These are phyloP conservation scores for Alopecurus myosuroides DNA, from an alignment of 176 grass and related monocot species.

Conservation along the genomic window DNA sequence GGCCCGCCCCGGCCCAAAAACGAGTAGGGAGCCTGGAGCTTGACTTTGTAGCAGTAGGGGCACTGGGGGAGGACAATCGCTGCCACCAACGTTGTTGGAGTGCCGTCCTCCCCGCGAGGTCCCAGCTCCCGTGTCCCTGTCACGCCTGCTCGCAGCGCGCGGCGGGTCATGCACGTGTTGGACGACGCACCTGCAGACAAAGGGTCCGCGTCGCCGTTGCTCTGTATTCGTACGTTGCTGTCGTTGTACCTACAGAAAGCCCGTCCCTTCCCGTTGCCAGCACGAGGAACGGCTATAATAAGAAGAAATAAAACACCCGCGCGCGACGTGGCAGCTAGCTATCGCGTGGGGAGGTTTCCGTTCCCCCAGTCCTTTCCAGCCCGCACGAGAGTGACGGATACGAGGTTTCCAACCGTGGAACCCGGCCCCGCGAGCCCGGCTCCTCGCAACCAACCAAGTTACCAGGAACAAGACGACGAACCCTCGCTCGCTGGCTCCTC, in stretches of 20 bases:
- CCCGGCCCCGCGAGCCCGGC: background rate
- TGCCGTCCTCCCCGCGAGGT: too few relatives aligned
- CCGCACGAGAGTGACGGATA: background rate
- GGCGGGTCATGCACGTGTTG: background rate
- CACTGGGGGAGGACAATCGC: too few relatives aligned
- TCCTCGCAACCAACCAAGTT: background rate
- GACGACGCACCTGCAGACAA: background rate
- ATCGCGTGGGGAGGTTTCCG: background rate
- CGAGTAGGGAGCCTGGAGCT: too few relatives aligned
- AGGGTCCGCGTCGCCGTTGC: background rate
- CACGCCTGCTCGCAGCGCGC: background rate
- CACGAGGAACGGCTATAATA: background rate
- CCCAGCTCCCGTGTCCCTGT: background rate
- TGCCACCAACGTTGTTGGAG: too few relatives aligned
- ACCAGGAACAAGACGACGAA: background rate
- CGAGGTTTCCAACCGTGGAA: background rate
- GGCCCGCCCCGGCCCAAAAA: too few relatives aligned
- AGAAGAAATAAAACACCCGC: background rate
- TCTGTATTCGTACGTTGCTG: background rate
- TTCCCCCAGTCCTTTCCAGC: constrained; percentile 28
- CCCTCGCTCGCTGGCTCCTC: background rate
- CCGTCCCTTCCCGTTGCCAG: background rate
- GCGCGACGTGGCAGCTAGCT: background rate
- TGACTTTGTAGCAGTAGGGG: too few relatives aligned
- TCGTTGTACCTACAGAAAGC: background rate